Evolutionary conservation across 2,329 filamentous ascomycete genomes (phyloP).

Genomic region (Cryphonectria japonica): DNA sequence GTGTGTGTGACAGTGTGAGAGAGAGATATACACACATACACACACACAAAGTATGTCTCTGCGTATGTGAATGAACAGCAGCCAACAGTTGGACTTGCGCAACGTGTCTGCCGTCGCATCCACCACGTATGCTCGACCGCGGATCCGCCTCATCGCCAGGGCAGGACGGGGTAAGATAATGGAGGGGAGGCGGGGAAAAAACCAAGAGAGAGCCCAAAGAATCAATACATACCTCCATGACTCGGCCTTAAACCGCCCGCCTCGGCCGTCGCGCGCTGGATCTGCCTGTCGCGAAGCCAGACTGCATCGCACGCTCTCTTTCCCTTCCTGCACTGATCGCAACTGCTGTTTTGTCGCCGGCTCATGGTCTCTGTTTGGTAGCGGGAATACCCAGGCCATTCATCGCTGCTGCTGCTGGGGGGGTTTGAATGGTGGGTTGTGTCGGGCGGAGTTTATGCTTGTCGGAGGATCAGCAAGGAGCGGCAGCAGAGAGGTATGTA

Average conservation of each 20-base stretch:
- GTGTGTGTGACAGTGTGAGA: neutral
- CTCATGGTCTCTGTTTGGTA: constrained; percentile 21
- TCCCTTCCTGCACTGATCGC: constrained; percentile 30
- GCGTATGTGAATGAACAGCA: neutral
- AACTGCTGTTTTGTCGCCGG: constrained; percentile 30
- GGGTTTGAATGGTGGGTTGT: neutral
- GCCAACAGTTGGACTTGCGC: neutral
- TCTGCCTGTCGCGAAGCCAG: constrained; percentile 24
- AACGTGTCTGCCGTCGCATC: constrained; percentile 2
- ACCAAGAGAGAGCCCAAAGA: neutral
- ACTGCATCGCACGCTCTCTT: constrained; percentile 30
- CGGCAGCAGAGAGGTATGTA: neutral
- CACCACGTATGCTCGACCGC: neutral
- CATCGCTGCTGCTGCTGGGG: neutral
- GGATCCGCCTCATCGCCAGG: constrained; percentile 9
- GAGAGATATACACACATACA: too few relatives aligned
- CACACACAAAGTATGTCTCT: neutral
- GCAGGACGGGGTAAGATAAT: neutral
- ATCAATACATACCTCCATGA: constrained; percentile 25
- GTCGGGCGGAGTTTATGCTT: neutral
- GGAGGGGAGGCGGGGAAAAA: neutral
- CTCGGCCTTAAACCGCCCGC: constrained; percentile 15
- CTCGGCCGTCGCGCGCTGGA: constrained; percentile 15
- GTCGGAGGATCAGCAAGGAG: constrained; percentile 1
- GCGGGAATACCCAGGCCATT: neutral